Evolutionary conservation across 441 rosid species (phyloP).

Genomic region (Bruguiera hainesii): DNA sequence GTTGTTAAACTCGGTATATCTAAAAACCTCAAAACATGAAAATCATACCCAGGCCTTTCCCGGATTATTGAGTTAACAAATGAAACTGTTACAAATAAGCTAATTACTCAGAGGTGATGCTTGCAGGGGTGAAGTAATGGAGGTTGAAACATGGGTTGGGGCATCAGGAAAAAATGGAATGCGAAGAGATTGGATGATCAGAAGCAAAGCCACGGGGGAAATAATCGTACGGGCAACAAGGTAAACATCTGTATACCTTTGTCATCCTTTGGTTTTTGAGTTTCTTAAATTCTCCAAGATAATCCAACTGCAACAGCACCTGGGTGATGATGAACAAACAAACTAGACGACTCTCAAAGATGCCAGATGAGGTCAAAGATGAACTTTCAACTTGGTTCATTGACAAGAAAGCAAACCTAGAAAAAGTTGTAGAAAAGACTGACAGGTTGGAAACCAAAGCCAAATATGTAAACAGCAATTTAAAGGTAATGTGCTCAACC

Average conservation of each 20-base stretch:
- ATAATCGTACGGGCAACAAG: conserved; percentile 44
- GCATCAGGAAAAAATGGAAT: conserved; percentile 55
- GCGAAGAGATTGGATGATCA: conserved; percentile 52
- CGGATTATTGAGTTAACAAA: too few relatives aligned
- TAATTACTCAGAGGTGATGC: neutral
- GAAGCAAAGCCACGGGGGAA: conserved; percentile 44
- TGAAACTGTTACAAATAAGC: neutral
- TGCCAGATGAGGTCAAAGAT: conserved; percentile 46
- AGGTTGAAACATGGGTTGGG: conserved; percentile 59
- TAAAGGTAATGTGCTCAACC: conserved; percentile 31
- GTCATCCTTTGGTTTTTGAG: neutral
- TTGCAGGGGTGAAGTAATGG: conserved; percentile 53
- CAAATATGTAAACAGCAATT: conserved; percentile 31
- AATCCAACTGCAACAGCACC: conserved; percentile 28
- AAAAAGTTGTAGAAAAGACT: conserved; percentile 39
- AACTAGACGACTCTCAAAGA: conserved; percentile 48
- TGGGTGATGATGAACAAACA: conserved; percentile 58
- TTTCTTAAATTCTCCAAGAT: neutral
- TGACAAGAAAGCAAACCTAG: conserved; percentile 38
- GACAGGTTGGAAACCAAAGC: conserved; percentile 38
- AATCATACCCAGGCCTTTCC: too few relatives aligned
- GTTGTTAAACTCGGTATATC: too few relatives aligned
- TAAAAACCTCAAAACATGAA: too few relatives aligned
- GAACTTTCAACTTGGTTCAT: conserved; percentile 55
- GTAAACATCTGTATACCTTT: conserved; percentile 10